Evolutionary conservation across 441 rosid genomes (phyloP).

Genomic region (Gossypium schwendimanii): DNA sequence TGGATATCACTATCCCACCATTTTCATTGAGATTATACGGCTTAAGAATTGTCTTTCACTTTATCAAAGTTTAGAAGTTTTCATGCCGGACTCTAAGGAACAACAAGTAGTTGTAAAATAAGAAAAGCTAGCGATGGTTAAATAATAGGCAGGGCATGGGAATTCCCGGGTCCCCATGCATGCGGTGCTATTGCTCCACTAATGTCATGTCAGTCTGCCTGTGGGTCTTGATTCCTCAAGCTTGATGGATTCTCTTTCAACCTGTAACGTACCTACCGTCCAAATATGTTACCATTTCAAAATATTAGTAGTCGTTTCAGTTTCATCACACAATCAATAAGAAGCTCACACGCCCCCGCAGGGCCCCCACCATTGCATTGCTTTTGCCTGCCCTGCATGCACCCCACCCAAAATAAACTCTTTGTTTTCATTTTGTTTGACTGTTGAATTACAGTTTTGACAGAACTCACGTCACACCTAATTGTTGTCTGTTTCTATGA

Average conservation of each 20-base stretch:
- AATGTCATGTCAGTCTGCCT: slow-evolving; percentile 4
- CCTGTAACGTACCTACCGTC: neutral
- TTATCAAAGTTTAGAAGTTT: neutral
- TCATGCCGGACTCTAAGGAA: slow-evolving; percentile 9
- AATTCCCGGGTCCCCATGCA: neutral
- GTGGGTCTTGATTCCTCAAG: neutral
- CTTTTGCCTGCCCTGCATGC: neutral
- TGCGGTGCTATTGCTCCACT: neutral
- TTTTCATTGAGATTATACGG: neutral
- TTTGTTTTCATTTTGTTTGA: neutral
- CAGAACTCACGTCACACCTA: neutral
- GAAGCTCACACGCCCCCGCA: neutral
- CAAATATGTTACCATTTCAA: neutral
- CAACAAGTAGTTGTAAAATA: neutral
- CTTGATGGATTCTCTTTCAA: slow-evolving; percentile 9
- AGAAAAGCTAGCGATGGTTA: neutral
- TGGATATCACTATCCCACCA: neutral
- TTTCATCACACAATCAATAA: neutral
- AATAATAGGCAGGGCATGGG: neutral
- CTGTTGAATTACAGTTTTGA: neutral
- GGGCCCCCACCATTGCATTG: neutral
- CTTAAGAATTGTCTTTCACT: neutral
- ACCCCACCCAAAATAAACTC: neutral
- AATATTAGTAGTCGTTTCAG: neutral
- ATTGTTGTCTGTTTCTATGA: neutral